Evolutionary conservation across 352 stramenopile genomes (phyloP), one percentile per base, ranked within the genome.

Genomic region (Globisporangium heterothallicum): DNA sequence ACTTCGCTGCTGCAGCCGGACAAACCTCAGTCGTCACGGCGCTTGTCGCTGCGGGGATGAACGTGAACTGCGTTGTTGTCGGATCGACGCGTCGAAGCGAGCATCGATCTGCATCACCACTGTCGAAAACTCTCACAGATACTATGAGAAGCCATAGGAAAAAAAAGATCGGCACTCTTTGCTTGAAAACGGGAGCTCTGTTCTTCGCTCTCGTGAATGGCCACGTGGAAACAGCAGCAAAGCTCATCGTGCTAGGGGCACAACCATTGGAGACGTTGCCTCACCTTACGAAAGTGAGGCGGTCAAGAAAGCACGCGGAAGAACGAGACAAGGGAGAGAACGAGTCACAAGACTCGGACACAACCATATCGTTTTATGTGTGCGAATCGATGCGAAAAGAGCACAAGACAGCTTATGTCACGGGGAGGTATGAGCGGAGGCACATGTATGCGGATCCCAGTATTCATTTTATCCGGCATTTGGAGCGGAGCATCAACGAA

Each of bases 141-240:
- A 40, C 45, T 14, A 24, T 36, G 10, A 36, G 24, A 49, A 47
- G 26, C 18, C 35, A 6, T 4, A 32, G 4, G 6, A 25, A 14
- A 6, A 24, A 14, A 26, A 22, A 30, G n/a, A 10, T 24, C 29
- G 36, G 21, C 2, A 53, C 35, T 13, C 27, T 67, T 14, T 48
- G 47, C 46, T 40, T 50, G 29, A 53, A 68, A 13, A 51, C 43
- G 27, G 73, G 73, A 2, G 57, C 73, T 18, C 42, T 86, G 14
- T 83, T 63, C 49, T 87, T 73, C 38, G 69, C 76, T 10, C 68
- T 87, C 8, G 65, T 70, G 12, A 55, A 84, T 35, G 76, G 76
- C 1, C 73, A 87, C 36, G 43, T 64, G 7, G 53, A 85, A 34
- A 87, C 76, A 12, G 73, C 72, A 49, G 61, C 69, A 18, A 78